A percentile compares a stretch with the other conserved stretches of the same genome.
Conservation (phyloP, 2,329 filamentous ascomycete species). For the Fusarium praegraminearum region DNA sequence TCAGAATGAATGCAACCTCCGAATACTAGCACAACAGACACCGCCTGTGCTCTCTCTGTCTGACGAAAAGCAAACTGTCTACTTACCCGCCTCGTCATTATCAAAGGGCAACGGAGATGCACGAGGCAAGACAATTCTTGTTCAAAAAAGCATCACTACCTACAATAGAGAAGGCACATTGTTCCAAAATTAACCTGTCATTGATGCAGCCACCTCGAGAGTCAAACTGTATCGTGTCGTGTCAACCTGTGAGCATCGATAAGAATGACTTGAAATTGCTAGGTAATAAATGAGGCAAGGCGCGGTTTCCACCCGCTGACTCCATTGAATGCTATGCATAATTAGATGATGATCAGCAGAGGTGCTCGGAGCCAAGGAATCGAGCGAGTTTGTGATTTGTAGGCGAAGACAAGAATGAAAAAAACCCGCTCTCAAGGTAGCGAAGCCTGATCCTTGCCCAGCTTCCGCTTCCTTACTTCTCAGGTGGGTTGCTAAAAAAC, state of each 20-base stretch:
- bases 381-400: conserved; percentile 29
- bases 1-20: conserved; percentile 8
- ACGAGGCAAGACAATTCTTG: conserved; percentile 1
- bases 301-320: conserved; percentile 13
- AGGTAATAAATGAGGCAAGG: conserved; percentile 21
- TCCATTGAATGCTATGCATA: conserved; percentile 17
- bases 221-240: background rate
- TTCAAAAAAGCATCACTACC: conserved; percentile 7
- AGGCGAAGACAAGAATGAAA: conserved; percentile 3
- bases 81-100: background rate
- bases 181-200: conserved; percentile 37
- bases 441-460: conserved; percentile 14
- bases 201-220: conserved; percentile 22
- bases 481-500: no score
- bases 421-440: conserved; percentile 4
- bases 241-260: background rate
- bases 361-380: conserved; percentile 15
- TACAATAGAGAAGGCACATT: conserved; percentile 7
- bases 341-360: conserved; percentile 47
- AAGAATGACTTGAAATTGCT: background rate
- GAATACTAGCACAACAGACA: background rate
- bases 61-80: background rate
- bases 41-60: conserved; percentile 3
- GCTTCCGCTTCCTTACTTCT: background rate
- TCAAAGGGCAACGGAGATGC: background rate